phyloP scores from a whole-genome alignment of 2,329 filamentous ascomycete species.

The Colletotrichum horii region DNA sequence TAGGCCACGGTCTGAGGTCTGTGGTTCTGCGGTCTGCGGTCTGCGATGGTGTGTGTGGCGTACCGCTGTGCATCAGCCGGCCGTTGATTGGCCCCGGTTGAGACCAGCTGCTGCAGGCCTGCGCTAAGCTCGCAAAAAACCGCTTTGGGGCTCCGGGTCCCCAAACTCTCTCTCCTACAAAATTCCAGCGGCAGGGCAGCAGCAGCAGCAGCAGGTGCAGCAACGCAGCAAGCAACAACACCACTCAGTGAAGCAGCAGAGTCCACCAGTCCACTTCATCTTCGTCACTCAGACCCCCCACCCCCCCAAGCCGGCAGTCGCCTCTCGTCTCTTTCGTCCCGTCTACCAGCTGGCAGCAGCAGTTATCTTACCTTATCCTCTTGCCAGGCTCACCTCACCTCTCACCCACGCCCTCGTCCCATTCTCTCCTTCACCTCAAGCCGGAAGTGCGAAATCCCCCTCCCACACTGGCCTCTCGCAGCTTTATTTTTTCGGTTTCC shows the following conservation, averaged over 20 bases:
- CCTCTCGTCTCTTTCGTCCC: not conserved
- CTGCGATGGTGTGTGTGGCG: constrained; percentile 27
- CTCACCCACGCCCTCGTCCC: not conserved
- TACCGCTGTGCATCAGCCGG: constrained; percentile 22
- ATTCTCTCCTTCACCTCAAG: not conserved
- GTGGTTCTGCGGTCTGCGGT: not conserved
- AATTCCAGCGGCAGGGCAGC: not conserved
- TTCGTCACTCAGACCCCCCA: not conserved
- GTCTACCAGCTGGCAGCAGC: not conserved
- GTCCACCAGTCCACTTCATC: not conserved
- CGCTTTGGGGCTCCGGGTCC: constrained; percentile 24
- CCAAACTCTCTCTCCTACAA: constrained; percentile 18
- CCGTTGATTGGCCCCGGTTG: constrained; percentile 35
- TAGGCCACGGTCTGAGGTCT: not conserved
- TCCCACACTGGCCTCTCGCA: not conserved
- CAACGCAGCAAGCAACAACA: not conserved
- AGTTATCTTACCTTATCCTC: not conserved
- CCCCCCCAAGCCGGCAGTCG: not conserved
- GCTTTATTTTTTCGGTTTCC: not conserved
- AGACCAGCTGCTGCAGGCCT: constrained; percentile 31
- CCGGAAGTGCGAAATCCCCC: not conserved
- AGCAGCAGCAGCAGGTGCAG: not conserved
- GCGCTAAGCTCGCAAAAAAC: constrained; percentile 31
- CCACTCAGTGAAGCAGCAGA: not conserved
- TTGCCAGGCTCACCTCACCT: not conserved